These are phyloP conservation scores for Zymoseptoria brevis DNA, from an alignment of 2,329 filamentous ascomycete genomes.

Conservation along the genomic window DNA sequence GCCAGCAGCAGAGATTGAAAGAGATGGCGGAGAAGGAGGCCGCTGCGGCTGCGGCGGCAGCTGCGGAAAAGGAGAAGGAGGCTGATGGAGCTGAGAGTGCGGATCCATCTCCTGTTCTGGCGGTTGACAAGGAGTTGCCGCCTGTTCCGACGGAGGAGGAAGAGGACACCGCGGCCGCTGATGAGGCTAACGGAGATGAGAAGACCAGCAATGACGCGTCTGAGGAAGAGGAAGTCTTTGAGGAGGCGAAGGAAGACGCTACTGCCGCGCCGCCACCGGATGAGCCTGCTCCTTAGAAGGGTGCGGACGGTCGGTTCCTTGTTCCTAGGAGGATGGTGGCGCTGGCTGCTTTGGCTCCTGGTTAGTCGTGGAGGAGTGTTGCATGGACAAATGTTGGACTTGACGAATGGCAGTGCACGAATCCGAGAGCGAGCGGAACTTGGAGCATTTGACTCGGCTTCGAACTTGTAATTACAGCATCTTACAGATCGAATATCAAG, in stretches of 20 bases:
- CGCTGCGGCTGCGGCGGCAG: slow-evolving; percentile 26
- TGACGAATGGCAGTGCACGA: background rate
- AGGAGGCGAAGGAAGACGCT: slow-evolving; percentile 6
- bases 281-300: background rate
- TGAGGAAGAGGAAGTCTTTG: slow-evolving; percentile 3
- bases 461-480: background rate
- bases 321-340: background rate
- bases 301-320: background rate
- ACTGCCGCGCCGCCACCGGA: background rate
- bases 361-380: background rate
- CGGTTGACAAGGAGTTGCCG: background rate
- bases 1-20: slow-evolving; percentile 41
- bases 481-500: background rate
- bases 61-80: slow-evolving; percentile 15
- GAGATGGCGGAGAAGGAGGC: slow-evolving; percentile 39
- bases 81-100: slow-evolving; percentile 19
- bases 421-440: background rate
- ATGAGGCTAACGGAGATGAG: background rate
- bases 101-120: background rate
- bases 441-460: background rate
- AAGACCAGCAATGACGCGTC: slow-evolving; percentile 3
- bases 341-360: background rate
- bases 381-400: background rate
- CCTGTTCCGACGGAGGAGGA: slow-evolving; percentile 7
- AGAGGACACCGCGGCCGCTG: slow-evolving; percentile 1